Evolutionary conservation across 2,329 filamentous ascomycete species (phyloP).

Genomic region (Fusarium lyarnte): DNA sequence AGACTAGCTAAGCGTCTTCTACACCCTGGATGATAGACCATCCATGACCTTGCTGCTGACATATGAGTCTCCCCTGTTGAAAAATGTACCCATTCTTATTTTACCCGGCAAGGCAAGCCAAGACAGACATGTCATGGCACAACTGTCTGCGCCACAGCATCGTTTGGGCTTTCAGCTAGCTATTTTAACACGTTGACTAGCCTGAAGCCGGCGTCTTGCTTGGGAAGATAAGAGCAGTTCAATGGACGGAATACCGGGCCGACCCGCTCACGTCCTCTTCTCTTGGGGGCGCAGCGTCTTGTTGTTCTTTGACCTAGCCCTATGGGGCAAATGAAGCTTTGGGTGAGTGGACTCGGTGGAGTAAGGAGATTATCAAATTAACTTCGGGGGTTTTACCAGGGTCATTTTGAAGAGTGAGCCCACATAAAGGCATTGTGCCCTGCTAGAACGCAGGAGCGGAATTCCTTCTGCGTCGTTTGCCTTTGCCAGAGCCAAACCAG

Average conservation of each 20-base stretch:
- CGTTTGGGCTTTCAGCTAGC: rapidly evolving
- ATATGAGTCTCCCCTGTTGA: neutral
- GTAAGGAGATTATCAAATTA: neutral
- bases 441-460: neutral
- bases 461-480: neutral
- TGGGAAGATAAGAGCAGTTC: rapidly evolving
- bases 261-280: neutral
- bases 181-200: rapidly evolving
- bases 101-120: neutral
- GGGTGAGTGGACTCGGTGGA: neutral
- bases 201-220: rapidly evolving
- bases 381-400: neutral
- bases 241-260: neutral
- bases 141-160: rapidly evolving
- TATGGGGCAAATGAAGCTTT: neutral
- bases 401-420: neutral
- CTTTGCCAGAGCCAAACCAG: neutral
- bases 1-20: neutral
- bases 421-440: neutral
- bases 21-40: neutral
- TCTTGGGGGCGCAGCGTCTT: neutral
- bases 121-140: too few relatives aligned
- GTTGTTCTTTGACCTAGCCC: neutral
- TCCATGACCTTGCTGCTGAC: neutral
- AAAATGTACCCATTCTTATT: neutral